Evolutionary conservation across 2,329 filamentous ascomycete genomes (phyloP).

Genomic region (Emmonsia crescens): DNA sequence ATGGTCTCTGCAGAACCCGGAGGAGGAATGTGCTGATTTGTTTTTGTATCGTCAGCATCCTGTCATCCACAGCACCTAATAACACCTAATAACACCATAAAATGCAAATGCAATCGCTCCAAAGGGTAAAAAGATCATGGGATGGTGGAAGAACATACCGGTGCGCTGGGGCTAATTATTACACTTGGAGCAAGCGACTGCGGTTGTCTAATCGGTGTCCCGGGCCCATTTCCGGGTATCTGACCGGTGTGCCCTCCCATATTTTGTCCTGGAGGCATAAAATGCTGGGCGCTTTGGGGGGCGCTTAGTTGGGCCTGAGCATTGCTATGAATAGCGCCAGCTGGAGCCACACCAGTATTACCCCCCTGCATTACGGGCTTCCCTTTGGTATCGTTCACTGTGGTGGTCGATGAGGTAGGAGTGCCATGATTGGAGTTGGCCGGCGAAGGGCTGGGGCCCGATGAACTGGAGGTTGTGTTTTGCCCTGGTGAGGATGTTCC

Average conservation of each 20-base stretch:
- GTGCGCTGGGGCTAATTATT: conserved; percentile 87
- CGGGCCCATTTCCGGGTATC: conserved; percentile 40
- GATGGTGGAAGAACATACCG: conserved; percentile 47
- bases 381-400: conserved; percentile 73
- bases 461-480: conserved; percentile 21
- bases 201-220: conserved; percentile 53
- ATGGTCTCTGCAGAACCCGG: conserved; percentile 94
- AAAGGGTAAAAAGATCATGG: not conserved
- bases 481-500: conserved; percentile 72
- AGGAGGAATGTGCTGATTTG: conserved; percentile 70
- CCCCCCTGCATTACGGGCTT: conserved; percentile 49
- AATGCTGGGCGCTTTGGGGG: conserved; percentile 27
- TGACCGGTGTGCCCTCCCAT: conserved; percentile 24
- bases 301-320: conserved; percentile 20
- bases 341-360: conserved; percentile 23
- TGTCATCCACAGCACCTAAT: not conserved
- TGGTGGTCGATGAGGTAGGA: conserved; percentile 79
- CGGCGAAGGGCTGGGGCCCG: conserved; percentile 42
- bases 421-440: conserved; percentile 55
- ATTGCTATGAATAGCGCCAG: conserved; percentile 16
- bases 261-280: conserved; percentile 23
- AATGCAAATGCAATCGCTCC: not conserved
- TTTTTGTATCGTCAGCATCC: not conserved
- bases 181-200: conserved; percentile 68
- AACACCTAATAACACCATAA: not conserved